A percentile compares a stretch with the other conserved stretches of the same genome.
Evolutionary conservation across 768 basidiomycete genomes (phyloP).

Genomic region (Auriculariales sp.): DNA sequence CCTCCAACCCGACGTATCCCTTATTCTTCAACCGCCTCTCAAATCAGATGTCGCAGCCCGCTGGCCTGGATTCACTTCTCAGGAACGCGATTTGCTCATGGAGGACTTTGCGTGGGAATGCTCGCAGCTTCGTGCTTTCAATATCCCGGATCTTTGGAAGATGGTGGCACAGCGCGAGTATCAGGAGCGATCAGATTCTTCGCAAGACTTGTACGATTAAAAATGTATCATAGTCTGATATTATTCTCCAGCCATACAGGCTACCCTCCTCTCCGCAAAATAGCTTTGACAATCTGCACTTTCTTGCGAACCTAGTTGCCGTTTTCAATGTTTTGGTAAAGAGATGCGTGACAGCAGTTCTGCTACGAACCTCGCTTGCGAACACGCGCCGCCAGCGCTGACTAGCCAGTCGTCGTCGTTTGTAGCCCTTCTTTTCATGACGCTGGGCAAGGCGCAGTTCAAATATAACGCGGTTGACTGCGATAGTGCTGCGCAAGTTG

Average conservation of each 20-base stretch:
- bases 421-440: conserved; percentile 75
- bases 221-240: too few relatives aligned
- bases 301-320: conserved; percentile 62
- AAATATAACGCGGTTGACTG: conserved; percentile 36
- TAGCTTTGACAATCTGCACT: conserved; percentile 65
- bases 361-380: conserved; percentile 50
- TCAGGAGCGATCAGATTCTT: not conserved
- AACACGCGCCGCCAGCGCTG: conserved; percentile 70
- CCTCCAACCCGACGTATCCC: conserved; percentile 28
- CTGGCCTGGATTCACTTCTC: conserved; percentile 59
- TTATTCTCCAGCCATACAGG: too few relatives aligned
- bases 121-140: conserved; percentile 38
- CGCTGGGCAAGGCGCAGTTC: conserved; percentile 37
- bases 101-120: conserved; percentile 51
- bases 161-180: conserved; percentile 34
- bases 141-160: conserved; percentile 45
- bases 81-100: conserved; percentile 43
- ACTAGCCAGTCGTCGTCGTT: conserved; percentile 58
- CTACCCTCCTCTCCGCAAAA: conserved; percentile 63
- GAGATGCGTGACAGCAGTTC: conserved; percentile 7
- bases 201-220: not conserved
- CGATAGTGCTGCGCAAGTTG: conserved; percentile 35
- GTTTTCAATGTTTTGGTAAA: conserved; percentile 7
- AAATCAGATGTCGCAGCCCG: conserved; percentile 49
- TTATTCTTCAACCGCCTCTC: conserved; percentile 42